Percentiles rank a stretch among this genome's conserved stretches.
Evolutionary conservation across 768 basidiomycete genomes (phyloP).

Genomic region (Chalciporus piperatus): DNA sequence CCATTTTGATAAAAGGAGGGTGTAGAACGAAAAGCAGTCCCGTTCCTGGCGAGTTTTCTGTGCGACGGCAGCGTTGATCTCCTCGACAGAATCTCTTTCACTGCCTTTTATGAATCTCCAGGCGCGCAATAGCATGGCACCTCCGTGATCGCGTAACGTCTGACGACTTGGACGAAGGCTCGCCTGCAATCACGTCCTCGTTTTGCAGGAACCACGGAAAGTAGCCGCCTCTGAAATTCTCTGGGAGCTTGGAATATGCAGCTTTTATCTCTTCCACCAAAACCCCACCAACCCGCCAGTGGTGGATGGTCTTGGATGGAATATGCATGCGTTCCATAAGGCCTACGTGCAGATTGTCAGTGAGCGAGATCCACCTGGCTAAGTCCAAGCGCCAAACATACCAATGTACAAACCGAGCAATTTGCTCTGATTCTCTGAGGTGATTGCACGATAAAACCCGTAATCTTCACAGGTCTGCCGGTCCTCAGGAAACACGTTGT

Average conservation of each 20-base stretch:
- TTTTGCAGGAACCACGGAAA: constrained; percentile 39
- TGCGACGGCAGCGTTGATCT: background rate
- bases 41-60: background rate
- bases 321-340: constrained; percentile 22
- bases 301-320: constrained; percentile 27
- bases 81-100: background rate
- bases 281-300: constrained; percentile 32
- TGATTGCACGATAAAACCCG: constrained; percentile 30
- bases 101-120: constrained; percentile 11
- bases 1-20: background rate
- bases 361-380: too few species aligned
- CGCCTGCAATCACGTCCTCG: constrained; percentile 23
- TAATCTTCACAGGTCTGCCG: too few species aligned
- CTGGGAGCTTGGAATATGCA: constrained; percentile 24
- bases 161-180: background rate
- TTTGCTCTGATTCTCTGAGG: constrained; percentile 8
- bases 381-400: background rate
- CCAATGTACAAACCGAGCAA: constrained; percentile 33
- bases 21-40: constrained; percentile 1
- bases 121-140: background rate
- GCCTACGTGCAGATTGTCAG: too few species aligned
- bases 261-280: constrained; percentile 35
- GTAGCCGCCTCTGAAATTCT: constrained; percentile 23
- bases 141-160: background rate
- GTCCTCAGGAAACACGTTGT: constrained; percentile 29